Conservation (phyloP, 768 basidiomycete genomes). For the Rhodotorula taiwanensis region DNA sequence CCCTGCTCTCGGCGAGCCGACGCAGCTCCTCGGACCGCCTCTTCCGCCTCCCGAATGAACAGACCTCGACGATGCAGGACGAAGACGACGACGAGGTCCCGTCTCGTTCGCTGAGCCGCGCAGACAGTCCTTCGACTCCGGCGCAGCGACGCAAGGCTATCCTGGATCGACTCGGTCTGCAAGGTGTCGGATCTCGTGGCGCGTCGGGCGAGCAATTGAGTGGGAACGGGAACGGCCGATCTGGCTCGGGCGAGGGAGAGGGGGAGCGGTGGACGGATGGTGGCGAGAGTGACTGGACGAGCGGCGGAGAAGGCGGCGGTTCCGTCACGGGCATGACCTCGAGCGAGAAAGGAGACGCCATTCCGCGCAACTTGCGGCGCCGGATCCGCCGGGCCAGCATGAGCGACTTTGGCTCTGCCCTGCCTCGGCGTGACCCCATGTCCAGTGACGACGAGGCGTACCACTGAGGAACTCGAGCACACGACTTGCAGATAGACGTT, state of each 20-base stretch:
- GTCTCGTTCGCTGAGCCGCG: no score
- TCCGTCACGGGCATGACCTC: not conserved
- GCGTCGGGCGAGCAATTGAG: not conserved
- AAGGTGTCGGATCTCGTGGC: not conserved
- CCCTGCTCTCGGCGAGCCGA: not conserved
- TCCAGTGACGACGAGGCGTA: not conserved
- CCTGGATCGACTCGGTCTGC: slow-evolving; percentile 14
- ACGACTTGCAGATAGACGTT: no score
- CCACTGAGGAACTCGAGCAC: not conserved
- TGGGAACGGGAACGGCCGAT: not conserved
- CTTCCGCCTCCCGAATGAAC: not conserved
- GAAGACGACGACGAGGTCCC: not conserved
- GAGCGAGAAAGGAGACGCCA: not conserved
- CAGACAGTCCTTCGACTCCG: not conserved
- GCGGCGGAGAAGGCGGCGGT: not conserved
- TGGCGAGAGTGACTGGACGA: not conserved
- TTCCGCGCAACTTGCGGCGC: not conserved
- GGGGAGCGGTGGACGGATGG: not conserved
- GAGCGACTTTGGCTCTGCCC: not conserved
- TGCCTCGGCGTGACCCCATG: not conserved
- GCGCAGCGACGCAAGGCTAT: slow-evolving; percentile 12
- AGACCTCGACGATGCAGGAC: not conserved
- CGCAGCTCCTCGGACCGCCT: no score
- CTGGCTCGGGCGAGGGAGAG: not conserved
- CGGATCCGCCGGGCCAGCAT: not conserved